phyloP scores from a whole-genome alignment of 768 basidiomycete species.

The Phanerodontia chrysosporium region DNA sequence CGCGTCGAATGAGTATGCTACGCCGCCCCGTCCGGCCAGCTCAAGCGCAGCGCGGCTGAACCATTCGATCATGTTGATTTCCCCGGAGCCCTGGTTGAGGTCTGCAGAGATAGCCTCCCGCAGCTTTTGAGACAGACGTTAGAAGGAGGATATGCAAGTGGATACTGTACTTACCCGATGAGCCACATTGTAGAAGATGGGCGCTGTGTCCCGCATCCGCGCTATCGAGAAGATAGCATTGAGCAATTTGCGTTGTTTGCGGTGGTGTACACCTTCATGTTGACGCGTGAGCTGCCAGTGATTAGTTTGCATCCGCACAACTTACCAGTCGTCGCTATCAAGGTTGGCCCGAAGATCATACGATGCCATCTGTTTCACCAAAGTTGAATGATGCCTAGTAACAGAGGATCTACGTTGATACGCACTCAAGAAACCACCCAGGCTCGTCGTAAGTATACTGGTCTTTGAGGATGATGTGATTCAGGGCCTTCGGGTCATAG shows the following conservation, averaged over 20 bases:
- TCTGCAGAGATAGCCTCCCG: not conserved
- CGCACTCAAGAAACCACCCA: constrained; percentile 14
- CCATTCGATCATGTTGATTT: constrained; percentile 17
- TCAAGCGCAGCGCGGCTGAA: constrained; percentile 16
- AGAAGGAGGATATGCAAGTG: not conserved
- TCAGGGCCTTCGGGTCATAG: constrained; percentile 42
- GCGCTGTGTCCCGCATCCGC: constrained; percentile 23
- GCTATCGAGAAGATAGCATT: constrained; percentile 26
- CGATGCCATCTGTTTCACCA: constrained; percentile 8
- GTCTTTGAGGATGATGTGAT: constrained; percentile 44
- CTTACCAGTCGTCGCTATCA: constrained; percentile 21
- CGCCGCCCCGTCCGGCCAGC: constrained; percentile 12
- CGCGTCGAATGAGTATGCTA: constrained; percentile 14
- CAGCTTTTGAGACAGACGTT: not conserved
- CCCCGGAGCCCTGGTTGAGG: not conserved
- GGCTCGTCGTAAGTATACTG: constrained; percentile 16
- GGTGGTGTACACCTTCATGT: constrained; percentile 24
- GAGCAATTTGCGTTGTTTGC: constrained; percentile 27
- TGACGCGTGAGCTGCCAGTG: no score
- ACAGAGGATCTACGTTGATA: not conserved
- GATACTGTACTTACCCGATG: constrained; percentile 12
- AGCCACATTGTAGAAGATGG: constrained; percentile 20
- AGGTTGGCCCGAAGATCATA: constrained; percentile 19
- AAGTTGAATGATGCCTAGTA: not conserved
- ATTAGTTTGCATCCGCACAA: no score